Base-by-base conservation (phyloP, 1,284 basidiomycete species). In the Sanghuangporus weigelae region DNA sequence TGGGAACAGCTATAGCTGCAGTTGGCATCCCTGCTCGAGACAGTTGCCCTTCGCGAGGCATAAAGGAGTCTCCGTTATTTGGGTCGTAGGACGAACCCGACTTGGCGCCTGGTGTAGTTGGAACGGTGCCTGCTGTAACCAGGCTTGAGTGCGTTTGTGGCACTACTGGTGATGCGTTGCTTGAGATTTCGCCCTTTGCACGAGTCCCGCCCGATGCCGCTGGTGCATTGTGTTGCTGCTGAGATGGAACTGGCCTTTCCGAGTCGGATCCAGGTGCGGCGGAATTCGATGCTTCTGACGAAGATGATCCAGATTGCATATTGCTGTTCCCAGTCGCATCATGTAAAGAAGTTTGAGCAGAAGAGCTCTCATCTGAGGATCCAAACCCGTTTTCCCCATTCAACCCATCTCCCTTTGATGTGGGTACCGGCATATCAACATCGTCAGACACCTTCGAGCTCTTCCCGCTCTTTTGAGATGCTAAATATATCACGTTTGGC, bases 1-100 rank as follows among this genome's bases (percentile, higher is more conserved):
- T 73, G 0, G 81, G 81, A 21, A 81, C 74, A 14, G 77, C 79
- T 59, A 78, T 75, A 1, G 79, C 79, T 0, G 76, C 78, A 31
- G 73, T 70, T 3, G 80, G 76, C 3, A 74, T 70, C 10, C 75
- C 71, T 5, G 68, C 64, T 55, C 68, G 75, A 4, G 60, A 60
- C 2, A 53, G 26, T 11, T 72, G 72, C 8, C 74, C 71, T 12
- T 38, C 21, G 23, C 55, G 59, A 12, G 56, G 44, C 4, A 35
- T 4, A n/a, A 54, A 8, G 19, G 49, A 42, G 36, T 49, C 57
- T 23, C 21, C 57, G 44, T 14, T 19, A n/a, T n/a, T 46, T 6
- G 48, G 23, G 48, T 31, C 57, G 26, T 16, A 10, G 23, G 12
- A 12, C n/a, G 19, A 26, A 46, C 44, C n/a, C 7, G 44, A 48